These are phyloP conservation scores for Chalara sp. DNA, from an alignment of 2,329 filamentous ascomycete species.

Conservation along the genomic window DNA sequence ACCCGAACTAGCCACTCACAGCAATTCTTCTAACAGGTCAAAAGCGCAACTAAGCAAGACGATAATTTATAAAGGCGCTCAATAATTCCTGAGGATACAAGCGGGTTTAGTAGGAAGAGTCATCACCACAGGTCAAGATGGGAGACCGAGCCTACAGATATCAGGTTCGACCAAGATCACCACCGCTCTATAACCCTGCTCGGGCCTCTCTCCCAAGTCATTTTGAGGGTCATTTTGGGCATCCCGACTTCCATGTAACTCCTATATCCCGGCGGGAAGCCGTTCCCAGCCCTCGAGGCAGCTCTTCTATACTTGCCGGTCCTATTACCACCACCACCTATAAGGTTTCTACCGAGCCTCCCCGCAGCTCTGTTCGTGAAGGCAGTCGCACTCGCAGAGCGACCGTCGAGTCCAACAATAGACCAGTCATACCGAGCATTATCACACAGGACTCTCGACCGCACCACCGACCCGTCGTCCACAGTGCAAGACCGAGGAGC, in stretches of 20 bases:
- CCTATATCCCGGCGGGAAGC: slow-evolving; percentile 32
- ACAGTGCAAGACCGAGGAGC: slow-evolving; percentile 39
- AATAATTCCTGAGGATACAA: too few relatives aligned
- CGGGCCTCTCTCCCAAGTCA: slow-evolving; percentile 47
- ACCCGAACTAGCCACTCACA: background rate
- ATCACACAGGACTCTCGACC: slow-evolving; percentile 43
- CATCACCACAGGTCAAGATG: slow-evolving; percentile 31
- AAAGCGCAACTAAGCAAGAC: background rate
- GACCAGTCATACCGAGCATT: slow-evolving; percentile 41
- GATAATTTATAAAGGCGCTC: too few relatives aligned
- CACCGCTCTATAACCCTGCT: slow-evolving; percentile 39
- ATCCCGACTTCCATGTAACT: slow-evolving; percentile 46
- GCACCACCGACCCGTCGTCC: slow-evolving; percentile 20
- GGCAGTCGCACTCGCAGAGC: slow-evolving; percentile 38
- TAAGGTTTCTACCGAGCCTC: slow-evolving; percentile 46
- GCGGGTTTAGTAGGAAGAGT: background rate
- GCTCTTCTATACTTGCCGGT: slow-evolving; percentile 20
- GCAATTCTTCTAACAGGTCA: background rate
- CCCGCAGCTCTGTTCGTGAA: slow-evolving; percentile 41
- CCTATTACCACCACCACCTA: slow-evolving; percentile 49
- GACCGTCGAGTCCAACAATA: slow-evolving; percentile 41
- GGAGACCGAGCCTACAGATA: slow-evolving; percentile 41
- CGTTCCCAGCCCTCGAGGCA: slow-evolving; percentile 30
- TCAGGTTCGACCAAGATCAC: slow-evolving; percentile 37
- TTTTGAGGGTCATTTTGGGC: slow-evolving; percentile 19